A percentile compares a stretch with the other conserved stretches of the same genome.
Evolutionary conservation across 129 eudicot species (phyloP).

Genomic region (Smallanthus sonchifolius): DNA sequence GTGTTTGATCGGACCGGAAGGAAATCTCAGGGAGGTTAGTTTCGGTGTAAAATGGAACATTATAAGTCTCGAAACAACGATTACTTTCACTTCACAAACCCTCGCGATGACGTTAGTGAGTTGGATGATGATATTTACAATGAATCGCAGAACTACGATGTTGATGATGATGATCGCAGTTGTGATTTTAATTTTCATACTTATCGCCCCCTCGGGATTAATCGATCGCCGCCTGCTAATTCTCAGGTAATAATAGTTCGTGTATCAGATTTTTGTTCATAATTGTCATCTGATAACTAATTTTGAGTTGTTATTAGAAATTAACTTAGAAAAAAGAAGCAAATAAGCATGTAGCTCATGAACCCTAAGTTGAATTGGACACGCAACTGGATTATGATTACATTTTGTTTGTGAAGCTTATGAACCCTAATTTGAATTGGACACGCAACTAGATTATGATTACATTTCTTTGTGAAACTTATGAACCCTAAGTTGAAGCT

Average conservation of each 20-base stretch:
- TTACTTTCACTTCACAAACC: slow-evolving; percentile 36
- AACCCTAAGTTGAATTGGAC: slow-evolving; percentile 11
- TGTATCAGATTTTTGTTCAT: not conserved
- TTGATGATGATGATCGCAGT: slow-evolving; percentile 26
- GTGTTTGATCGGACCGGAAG: slow-evolving; percentile 2
- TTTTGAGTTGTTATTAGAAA: not conserved
- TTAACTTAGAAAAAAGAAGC: not conserved
- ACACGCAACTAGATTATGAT: slow-evolving; percentile 3
- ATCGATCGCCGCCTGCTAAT: slow-evolving; percentile 1
- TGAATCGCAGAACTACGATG: slow-evolving; percentile 9
- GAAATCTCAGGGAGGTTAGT: not conserved
- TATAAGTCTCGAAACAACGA: slow-evolving; percentile 33
- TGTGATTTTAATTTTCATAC: slow-evolving; percentile 27
- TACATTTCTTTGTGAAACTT: slow-evolving; percentile 3
- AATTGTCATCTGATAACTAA: not conserved
- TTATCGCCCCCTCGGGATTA: slow-evolving; percentile 10
- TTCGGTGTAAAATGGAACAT: slow-evolving; percentile 29
- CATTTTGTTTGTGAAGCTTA: slow-evolving; percentile 3
- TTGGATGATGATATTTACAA: slow-evolving; percentile 20
- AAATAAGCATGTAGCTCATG: slow-evolving; percentile 2
- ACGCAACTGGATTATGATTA: slow-evolving; percentile 7
- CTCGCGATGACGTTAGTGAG: slow-evolving; percentile 26
- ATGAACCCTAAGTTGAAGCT: slow-evolving; percentile 15
- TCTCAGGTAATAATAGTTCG: slow-evolving; percentile 12
- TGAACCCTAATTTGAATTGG: not conserved